A percentile compares a stretch with the other conserved stretches of the same genome.
Conservation (phyloP, 805 yeast genomes). For the Millerozyma miso region DNA sequence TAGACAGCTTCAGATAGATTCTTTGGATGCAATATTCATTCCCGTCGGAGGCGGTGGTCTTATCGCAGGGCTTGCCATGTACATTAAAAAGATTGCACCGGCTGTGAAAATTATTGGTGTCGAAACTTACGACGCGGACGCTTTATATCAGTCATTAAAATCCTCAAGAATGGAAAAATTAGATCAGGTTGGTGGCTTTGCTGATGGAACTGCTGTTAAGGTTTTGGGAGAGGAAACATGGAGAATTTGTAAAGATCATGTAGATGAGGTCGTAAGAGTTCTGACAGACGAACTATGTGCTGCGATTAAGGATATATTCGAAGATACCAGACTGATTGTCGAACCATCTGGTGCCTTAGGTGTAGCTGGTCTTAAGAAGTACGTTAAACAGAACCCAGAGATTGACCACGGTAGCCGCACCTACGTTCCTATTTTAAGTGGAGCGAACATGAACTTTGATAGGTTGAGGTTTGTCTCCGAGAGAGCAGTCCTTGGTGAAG, state of each 20-base stretch:
- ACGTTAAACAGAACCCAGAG: constrained; percentile 64
- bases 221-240: constrained; percentile 88
- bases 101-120: constrained; percentile 94
- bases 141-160: constrained; percentile 70
- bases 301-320: constrained; percentile 93
- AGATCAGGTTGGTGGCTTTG: constrained; percentile 85
- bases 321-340: constrained; percentile 87
- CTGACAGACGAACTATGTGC: constrained; percentile 93
- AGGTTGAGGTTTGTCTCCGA: constrained; percentile 93
- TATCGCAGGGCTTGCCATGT: constrained; percentile 85
- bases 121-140: constrained; percentile 94
- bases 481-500: constrained; percentile 98
- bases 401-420: constrained; percentile 65
- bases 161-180: constrained; percentile 53
- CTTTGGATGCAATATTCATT: constrained; percentile 80
- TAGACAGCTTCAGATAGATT: constrained; percentile 76
- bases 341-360: constrained; percentile 98
- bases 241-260: constrained; percentile 66
- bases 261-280: constrained; percentile 87
- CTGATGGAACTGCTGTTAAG: constrained; percentile 97
- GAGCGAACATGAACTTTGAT: constrained; percentile 98
- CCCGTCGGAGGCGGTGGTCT: constrained; percentile 98
- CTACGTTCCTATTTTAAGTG: constrained; percentile 83
- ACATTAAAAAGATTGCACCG: constrained; percentile 94
- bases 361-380: constrained; percentile 91